Evolutionary conservation across 2,329 filamentous ascomycete species (phyloP).

Genomic region (Colletotrichum incanum): DNA sequence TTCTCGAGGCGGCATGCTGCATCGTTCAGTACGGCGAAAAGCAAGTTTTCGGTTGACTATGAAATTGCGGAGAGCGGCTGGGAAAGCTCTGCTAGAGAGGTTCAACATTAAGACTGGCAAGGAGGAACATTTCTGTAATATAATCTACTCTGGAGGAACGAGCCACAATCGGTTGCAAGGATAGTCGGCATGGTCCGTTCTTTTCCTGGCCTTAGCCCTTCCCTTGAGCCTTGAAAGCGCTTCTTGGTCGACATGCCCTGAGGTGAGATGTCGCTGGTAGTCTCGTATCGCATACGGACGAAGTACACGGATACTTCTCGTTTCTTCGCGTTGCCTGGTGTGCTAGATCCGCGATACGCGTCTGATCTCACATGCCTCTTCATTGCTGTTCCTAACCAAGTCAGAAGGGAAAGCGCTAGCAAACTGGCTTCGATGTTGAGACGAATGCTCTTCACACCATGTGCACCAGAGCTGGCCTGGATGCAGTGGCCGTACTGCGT

Average conservation of each 20-base stretch:
- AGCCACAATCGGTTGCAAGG: constrained; percentile 24
- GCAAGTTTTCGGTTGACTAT: constrained; percentile 30
- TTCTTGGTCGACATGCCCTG: constrained; percentile 5
- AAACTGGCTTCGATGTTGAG: constrained; percentile 2
- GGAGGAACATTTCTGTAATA: background rate
- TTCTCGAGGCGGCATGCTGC: constrained; percentile 9
- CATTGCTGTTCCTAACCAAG: constrained; percentile 8
- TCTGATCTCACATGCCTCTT: constrained; percentile 22
- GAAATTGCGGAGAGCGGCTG: constrained; percentile 19
- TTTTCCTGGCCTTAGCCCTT: background rate
- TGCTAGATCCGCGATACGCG: constrained; percentile 7
- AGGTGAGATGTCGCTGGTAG: background rate
- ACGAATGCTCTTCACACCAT: constrained; percentile 14
- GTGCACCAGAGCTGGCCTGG: constrained; percentile 20
- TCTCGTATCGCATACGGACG: constrained; percentile 10
- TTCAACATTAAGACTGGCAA: background rate
- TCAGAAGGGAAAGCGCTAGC: constrained; percentile 12
- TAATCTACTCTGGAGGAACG: constrained; percentile 17
- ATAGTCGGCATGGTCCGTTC: constrained; percentile 1
- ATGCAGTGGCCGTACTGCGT: constrained; percentile 11
- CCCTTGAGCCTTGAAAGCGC: constrained; percentile 17
- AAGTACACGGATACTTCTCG: constrained; percentile 1
- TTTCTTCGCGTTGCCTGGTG: background rate
- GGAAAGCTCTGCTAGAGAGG: background rate
- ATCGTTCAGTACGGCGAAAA: constrained; percentile 20